A percentile compares a stretch with the other conserved stretches of the same genome.
These are phyloP conservation scores for Eurotiales sp. DNA, from an alignment of 2,329 filamentous ascomycete species.

Conservation along the genomic window DNA sequence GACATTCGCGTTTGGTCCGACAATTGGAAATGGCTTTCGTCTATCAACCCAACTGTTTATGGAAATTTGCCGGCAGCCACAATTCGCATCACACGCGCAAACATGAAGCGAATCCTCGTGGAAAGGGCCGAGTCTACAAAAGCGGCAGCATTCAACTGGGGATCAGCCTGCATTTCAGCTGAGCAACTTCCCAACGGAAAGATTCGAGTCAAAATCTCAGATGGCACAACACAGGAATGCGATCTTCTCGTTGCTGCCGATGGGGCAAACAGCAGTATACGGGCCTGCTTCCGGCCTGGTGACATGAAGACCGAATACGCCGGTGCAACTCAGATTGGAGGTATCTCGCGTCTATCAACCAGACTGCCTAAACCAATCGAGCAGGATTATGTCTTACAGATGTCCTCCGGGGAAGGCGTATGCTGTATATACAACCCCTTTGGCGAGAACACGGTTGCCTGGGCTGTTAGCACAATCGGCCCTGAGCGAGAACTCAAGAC, in stretches of 20 bases:
- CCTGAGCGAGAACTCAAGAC: constrained; percentile 5
- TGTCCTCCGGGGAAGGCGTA: constrained; percentile 35
- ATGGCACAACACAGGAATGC: constrained; percentile 35
- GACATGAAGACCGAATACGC: constrained; percentile 36
- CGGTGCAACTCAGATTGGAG: constrained; percentile 40
- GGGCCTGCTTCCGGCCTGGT: constrained; percentile 35
- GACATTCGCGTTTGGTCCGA: constrained; percentile 8
- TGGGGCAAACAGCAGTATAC: constrained; percentile 42
- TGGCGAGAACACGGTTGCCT: constrained; percentile 38
- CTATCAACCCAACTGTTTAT: constrained; percentile 7
- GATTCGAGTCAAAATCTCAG: constrained; percentile 28
- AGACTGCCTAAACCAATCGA: constrained; percentile 28
- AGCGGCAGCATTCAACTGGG: background rate
- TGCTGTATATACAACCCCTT: constrained; percentile 45
- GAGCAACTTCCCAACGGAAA: constrained; percentile 6
- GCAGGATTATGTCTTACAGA: constrained; percentile 38
- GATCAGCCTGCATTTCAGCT: constrained; percentile 5
- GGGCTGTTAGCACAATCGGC: constrained; percentile 37
- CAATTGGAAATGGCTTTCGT: constrained; percentile 11
- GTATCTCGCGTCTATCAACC: constrained; percentile 32
- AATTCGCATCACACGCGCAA: constrained; percentile 1
- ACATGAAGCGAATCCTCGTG: constrained; percentile 8
- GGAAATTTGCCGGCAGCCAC: constrained; percentile 4
- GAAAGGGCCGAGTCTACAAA: background rate
- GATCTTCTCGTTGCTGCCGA: constrained; percentile 48